Conservation (phyloP, 441 rosid genomes). For the Populus tomentosa region DNA sequence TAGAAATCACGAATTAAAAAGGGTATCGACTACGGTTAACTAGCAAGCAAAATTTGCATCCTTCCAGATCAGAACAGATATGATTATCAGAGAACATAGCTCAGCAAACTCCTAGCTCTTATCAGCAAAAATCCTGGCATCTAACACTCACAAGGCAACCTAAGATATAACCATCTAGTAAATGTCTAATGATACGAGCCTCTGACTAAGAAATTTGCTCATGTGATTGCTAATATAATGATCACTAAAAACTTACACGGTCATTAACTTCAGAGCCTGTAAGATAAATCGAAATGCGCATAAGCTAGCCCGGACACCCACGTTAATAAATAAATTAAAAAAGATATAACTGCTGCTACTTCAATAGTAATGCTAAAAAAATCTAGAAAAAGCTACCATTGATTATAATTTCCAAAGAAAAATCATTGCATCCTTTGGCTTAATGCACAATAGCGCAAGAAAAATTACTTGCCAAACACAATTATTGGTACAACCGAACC, state of each 20-base stretch:
- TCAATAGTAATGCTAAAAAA: background rate
- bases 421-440: background rate
- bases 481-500: background rate
- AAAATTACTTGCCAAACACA: background rate
- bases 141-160: background rate
- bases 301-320: too few relatives aligned
- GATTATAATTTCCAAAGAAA: background rate
- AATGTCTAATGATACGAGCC: too few relatives aligned
- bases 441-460: background rate
- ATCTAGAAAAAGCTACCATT: background rate
- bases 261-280: too few relatives aligned
- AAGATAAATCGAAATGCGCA: rapidly evolving
- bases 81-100: too few relatives aligned
- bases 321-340: too few relatives aligned
- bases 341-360: background rate
- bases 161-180: too few relatives aligned
- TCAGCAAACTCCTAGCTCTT: too few relatives aligned
- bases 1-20: background rate
- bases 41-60: background rate
- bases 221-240: too few relatives aligned
- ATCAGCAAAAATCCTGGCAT: too few relatives aligned
- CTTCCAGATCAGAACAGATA: background rate
- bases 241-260: rapidly evolving
- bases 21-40: background rate
- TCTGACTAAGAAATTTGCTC: too few relatives aligned